Evolutionary conservation across 2,329 filamentous ascomycete genomes (phyloP).

Genomic region (Trichoderma atrobrunneum): DNA sequence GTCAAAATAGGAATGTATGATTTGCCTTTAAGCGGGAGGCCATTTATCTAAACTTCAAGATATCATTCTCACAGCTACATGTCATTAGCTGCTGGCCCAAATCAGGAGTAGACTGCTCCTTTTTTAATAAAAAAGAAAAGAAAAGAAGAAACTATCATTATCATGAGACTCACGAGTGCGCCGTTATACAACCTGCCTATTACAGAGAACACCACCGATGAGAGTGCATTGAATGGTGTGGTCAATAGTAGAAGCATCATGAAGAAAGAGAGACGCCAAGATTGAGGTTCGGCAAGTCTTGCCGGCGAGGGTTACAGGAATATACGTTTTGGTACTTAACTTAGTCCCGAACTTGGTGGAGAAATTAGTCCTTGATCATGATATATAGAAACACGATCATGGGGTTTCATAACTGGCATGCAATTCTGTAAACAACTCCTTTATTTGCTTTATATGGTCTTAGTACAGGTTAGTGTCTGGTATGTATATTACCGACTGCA

Average conservation of each 20-base stretch:
- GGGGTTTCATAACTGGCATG: neutral
- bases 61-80: neutral
- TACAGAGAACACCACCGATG: neutral
- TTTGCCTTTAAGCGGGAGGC: neutral
- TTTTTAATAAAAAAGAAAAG: neutral
- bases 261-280: neutral
- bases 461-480: neutral
- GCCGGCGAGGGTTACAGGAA: neutral
- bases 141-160: neutral
- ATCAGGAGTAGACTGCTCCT: neutral
- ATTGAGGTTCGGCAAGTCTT: neutral
- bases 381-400: neutral
- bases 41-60: neutral
- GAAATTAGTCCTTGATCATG: no score
- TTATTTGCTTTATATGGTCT: neutral
- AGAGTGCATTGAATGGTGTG: neutral
- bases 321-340: neutral
- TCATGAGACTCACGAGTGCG: neutral
- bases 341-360: neutral
- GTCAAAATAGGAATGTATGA: conserved; percentile 13
- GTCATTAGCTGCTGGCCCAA: neutral
- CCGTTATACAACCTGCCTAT: conserved; percentile 4
- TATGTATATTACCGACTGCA: neutral
- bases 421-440: neutral
- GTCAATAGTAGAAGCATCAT: neutral